Evolutionary conservation across 1,284 basidiomycete genomes (phyloP), one percentile per base, ranked within the genome.

Genomic region (Sanguinoderma infundibulare): DNA sequence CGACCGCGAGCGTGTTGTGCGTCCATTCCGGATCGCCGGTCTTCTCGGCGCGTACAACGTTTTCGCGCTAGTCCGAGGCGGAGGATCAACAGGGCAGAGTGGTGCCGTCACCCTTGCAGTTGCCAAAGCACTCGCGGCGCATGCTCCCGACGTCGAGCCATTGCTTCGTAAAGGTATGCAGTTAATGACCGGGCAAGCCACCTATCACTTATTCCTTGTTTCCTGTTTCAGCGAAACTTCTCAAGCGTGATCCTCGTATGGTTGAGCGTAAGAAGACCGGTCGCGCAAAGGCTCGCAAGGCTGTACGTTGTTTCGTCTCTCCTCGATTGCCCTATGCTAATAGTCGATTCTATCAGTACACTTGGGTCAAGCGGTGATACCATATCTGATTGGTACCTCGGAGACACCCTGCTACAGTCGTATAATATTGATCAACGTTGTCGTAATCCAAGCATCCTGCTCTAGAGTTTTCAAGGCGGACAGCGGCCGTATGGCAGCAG

Each of bases 181-280:
- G 35, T 20, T 63, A 26, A 17, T 22, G 42, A 12, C n/a, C 35
- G 22, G 26, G 53, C 51, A 12, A 10, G 50, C 35, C 6, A 5
- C 32, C 39, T 50, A n/a, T 28, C 17, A 7, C 54, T 34, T 6
- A 30, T 50, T 22, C 12, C 30, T 24, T 26, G 36, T 67, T 38
- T 67, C 36, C 63, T 0, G 8, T 17, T 2, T 35, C 75, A 96
- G 96, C 94, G 65, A 92, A 95, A 79, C 80, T 97, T 39, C 78
- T 96, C 62, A 88, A 89, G 75, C 89, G 97, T 72, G 97, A 99
- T 80, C 94, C 95, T 50, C 91, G 97, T 77, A 94, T 96, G 91
- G 96, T 98, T 34, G 97, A 99, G 81, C 86, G 97, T 69, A 99
- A 99, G 81, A 98, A 98, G 84, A 95, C 97, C 8, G 93, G 93